phyloP scores from a whole-genome alignment of 2,329 filamentous ascomycete genomes.

The Ophiostoma angusticollis region DNA sequence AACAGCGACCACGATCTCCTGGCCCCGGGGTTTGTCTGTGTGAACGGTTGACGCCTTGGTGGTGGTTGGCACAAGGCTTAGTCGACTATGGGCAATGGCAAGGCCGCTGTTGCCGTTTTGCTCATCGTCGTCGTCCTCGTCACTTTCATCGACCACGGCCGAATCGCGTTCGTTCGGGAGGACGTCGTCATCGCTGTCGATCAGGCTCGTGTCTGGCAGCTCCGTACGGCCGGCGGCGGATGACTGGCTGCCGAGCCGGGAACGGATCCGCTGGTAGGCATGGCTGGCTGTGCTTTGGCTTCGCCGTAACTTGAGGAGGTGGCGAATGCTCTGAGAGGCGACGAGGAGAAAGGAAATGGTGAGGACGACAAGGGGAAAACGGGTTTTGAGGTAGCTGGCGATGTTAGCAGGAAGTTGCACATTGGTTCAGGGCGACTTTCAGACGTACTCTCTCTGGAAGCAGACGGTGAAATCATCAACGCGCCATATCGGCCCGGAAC shows the following conservation, averaged over 20 bases:
- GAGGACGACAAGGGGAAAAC: constrained; percentile 64
- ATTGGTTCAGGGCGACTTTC: no score
- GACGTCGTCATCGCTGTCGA: constrained; percentile 40
- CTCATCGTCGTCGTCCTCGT: constrained; percentile 27
- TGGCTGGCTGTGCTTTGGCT: not conserved
- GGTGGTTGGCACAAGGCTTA: constrained; percentile 45
- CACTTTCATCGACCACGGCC: constrained; percentile 33
- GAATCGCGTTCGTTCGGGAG: constrained; percentile 26
- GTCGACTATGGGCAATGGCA: constrained; percentile 43
- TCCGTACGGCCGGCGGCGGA: constrained; percentile 33
- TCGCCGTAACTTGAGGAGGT: constrained; percentile 38
- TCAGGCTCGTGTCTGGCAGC: constrained; percentile 29
- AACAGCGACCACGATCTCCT: constrained; percentile 54
- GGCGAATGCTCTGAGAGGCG: constrained; percentile 41
- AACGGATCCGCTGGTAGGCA: constrained; percentile 9
- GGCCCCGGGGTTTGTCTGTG: constrained; percentile 62
- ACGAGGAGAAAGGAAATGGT: constrained; percentile 58
- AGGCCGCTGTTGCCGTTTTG: constrained; percentile 47
- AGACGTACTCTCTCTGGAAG: constrained; percentile 54
- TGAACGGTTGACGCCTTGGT: constrained; percentile 55
- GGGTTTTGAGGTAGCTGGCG: constrained; percentile 60
- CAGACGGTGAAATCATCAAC: constrained; percentile 52
- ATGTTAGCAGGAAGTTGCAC: constrained; percentile 1
- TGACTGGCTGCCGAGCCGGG: constrained; percentile 6
- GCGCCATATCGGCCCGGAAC: constrained; percentile 46